Evolutionary conservation across 2,329 filamentous ascomycete species (phyloP), one percentile per base, ranked within the genome.

Genomic region (Alternaria ventricosa): DNA sequence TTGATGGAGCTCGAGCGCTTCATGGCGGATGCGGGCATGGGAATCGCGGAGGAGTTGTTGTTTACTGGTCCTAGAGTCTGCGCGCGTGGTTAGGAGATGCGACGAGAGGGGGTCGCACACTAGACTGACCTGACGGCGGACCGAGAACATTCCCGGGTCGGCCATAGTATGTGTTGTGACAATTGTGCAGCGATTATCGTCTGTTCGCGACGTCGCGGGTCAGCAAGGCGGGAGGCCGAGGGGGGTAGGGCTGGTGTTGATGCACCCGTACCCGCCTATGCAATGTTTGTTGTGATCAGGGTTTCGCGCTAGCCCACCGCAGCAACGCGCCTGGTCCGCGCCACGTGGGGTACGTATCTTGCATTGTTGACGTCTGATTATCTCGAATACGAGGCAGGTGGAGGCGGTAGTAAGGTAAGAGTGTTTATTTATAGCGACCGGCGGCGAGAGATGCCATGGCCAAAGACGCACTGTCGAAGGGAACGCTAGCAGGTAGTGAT

Each of bases 21-120:
- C 87, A 99, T 91, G 44, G 94, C 93, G 44, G 95, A 98, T 27
- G 92, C 87, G 9, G 96, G 95, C 82, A 97, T 93, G 20, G 96
- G 96, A 67, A 99, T 92, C 22, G 89, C 88, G 4, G 75, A 74
- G 68, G 94, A 95, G 79, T 90, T 89, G 79, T 89, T 94, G 79
- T 89, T 95, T 76, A 97, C 89, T 70, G 90, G 90, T 69, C 91
- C 94, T 64, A 98, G 88, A 57, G 96, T 97, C 93, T 96, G 80
- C 67, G 68, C 67, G 51, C 57, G 50, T 54, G 54, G 63, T 73
- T 64, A 47, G 50, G 56, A 49, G 57, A 57, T 61, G 62, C 51
- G 64, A 70, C 66, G 30, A 46, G 56, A 62, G 60, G 57, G 63
- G 57, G 68, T 51, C 63, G 60, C 55, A 44, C 22, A 60, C 56